Evolutionary conservation across 306 rosid species (phyloP).

Genomic region (Quercus suber): DNA sequence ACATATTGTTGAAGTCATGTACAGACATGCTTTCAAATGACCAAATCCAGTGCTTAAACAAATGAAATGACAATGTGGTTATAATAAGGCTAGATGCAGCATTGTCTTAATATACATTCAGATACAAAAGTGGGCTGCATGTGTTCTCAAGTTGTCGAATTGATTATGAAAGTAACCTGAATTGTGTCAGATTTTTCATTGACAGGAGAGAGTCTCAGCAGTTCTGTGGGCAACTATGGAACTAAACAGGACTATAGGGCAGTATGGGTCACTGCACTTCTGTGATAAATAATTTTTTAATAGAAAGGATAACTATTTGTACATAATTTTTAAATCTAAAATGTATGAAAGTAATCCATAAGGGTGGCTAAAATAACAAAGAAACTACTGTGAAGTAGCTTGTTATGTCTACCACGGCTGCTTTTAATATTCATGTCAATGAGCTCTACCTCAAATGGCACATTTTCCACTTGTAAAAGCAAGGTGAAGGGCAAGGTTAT

Average conservation of each 20-base stretch:
- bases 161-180: background rate
- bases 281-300: background rate
- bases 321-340: background rate
- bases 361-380: background rate
- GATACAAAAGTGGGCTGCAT: background rate
- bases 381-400: background rate
- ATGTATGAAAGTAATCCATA: background rate
- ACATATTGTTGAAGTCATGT: background rate
- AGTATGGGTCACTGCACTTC: background rate
- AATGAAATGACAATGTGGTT: background rate
- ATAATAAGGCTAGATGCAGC: slow-evolving; percentile 9
- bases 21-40: background rate
- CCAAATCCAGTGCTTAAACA: background rate
- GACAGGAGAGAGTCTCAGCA: slow-evolving; percentile 2
- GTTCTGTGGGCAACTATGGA: slow-evolving; percentile 13
- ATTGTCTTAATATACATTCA: background rate
- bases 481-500: too few species aligned
- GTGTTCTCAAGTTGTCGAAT: background rate
- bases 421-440: background rate
- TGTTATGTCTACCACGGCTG: background rate
- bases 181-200: background rate
- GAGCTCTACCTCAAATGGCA: too few species aligned
- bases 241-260: background rate
- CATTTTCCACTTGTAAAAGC: too few species aligned
- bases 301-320: background rate